These are phyloP conservation scores for Populus pruinosa DNA, from an alignment of 345 rosid genomes.

Conservation along the genomic window DNA sequence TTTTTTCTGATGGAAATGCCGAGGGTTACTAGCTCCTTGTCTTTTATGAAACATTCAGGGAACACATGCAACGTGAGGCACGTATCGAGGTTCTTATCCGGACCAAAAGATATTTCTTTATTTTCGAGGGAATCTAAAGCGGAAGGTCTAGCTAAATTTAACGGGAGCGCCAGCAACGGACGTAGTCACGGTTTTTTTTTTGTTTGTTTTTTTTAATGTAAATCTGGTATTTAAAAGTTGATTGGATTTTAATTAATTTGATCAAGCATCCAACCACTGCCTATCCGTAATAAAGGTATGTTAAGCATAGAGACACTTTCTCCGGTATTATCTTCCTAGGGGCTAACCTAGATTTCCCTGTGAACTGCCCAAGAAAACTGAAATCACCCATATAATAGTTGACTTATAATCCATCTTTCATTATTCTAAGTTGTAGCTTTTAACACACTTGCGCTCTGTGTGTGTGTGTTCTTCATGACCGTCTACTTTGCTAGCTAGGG, in stretches of 20 bases:
- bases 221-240: too few species aligned
- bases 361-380: conserved; percentile 73
- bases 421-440: background rate
- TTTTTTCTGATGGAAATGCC: background rate
- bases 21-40: background rate
- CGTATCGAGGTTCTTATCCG: background rate
- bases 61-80: background rate
- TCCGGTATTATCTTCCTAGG: conserved; percentile 16
- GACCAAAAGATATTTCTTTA: background rate
- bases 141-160: background rate
- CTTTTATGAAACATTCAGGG: conserved; percentile 4
- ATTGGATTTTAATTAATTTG: too few species aligned
- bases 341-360: conserved; percentile 40
- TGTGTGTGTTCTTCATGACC: background rate
- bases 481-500: background rate
- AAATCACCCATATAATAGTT: conserved; percentile 33
- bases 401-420: conserved; percentile 21
- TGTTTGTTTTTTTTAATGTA: too few species aligned
- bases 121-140: background rate
- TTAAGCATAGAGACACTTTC: too few species aligned
- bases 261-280: too few species aligned
- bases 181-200: background rate
- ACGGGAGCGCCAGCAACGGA: background rate
- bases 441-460: background rate
- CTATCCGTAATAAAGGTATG: too few species aligned